Base-by-base conservation (phyloP, 2,329 filamentous ascomycete species). In the Botrytis squamosa region DNA sequence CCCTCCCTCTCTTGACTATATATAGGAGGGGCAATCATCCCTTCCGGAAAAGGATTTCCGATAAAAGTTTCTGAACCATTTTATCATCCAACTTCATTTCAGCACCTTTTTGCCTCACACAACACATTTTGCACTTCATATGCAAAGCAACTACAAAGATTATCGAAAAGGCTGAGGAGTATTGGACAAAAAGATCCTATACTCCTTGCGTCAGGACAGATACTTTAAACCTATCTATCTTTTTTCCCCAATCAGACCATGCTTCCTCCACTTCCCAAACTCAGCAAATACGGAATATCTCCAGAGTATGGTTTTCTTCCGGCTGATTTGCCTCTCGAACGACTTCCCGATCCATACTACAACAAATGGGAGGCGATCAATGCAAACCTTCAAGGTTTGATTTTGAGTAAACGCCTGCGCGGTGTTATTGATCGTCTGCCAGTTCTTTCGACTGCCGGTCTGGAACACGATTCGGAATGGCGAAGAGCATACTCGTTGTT, bases 291-390 rank as follows among this genome's bases (percentile, higher is more conserved):
- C 84, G 93, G 92, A 83, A 89, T 94, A 82, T 93, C 92, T 77
- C 85, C 88, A 75, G 86, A 90, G 73, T 90, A 94, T 84, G 96
- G 96, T 80, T 99, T 99, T 84, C 89, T 99, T 71, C 94, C 96
- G 2, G 86, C 92, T 75, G 90, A 93, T 76, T 84, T 92, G 52
- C 96, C 96, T 60, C 86, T 98, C 76, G 90, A 93, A 75, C 85
- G 89, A 72, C 89, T 99, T 22, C 92, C 94, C 16, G 93, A 98
- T 80, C 89, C 92, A 4, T 98, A 98, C 85, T 99, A 98, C 84
- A 91, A 93, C 82, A 93, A 94, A 81, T 99, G 96, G 96, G 96
- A 99, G 84, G 89, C 92, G 64, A 88, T 98, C 68, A 89, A 92
- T 49, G 88, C 91, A 77, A 98, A 97, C 80, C 87, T 99, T 44